Conservation (phyloP, 1,284 basidiomycete genomes). For the Fomitopsis schrenkii region DNA sequence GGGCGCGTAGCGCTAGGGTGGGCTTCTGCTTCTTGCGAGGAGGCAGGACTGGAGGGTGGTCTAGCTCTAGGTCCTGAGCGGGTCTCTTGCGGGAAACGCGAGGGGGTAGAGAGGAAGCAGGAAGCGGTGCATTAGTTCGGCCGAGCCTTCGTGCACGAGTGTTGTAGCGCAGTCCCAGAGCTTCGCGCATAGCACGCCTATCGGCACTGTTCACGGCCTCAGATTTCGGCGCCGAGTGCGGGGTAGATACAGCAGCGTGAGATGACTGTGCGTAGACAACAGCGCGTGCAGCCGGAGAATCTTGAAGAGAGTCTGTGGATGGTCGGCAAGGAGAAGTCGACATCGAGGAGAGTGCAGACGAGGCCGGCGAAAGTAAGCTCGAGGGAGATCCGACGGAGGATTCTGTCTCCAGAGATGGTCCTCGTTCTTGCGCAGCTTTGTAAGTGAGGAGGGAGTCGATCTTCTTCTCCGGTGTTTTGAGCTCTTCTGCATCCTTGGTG, state of each 20-base stretch:
- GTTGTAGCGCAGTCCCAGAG: not conserved
- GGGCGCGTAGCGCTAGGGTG: not conserved
- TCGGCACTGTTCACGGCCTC: not conserved
- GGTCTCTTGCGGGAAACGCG: not conserved
- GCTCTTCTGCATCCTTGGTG: not conserved
- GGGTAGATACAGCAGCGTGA: not conserved
- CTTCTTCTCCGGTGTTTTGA: not conserved
- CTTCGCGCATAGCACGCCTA: not conserved
- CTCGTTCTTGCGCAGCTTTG: constrained; percentile 8
- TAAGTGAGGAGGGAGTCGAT: constrained; percentile 17
- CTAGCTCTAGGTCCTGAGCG: not conserved
- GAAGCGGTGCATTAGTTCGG: not conserved
- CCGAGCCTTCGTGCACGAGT: not conserved
- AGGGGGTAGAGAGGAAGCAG: not conserved
- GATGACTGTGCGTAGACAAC: not conserved
- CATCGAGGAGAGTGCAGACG: constrained; percentile 18
- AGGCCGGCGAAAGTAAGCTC: constrained; percentile 15
- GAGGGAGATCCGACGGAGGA: not conserved
- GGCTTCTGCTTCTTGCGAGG: not conserved
- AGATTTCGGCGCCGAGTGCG: not conserved
- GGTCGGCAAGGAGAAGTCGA: constrained; percentile 8
- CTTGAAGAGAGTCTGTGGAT: not conserved
- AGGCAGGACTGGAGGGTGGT: not conserved
- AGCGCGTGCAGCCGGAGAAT: not conserved
- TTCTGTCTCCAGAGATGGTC: constrained; percentile 5